Evolutionary conservation across 805 yeast genomes (phyloP).

Genomic region (Tetrapisispora taiwanensis): DNA sequence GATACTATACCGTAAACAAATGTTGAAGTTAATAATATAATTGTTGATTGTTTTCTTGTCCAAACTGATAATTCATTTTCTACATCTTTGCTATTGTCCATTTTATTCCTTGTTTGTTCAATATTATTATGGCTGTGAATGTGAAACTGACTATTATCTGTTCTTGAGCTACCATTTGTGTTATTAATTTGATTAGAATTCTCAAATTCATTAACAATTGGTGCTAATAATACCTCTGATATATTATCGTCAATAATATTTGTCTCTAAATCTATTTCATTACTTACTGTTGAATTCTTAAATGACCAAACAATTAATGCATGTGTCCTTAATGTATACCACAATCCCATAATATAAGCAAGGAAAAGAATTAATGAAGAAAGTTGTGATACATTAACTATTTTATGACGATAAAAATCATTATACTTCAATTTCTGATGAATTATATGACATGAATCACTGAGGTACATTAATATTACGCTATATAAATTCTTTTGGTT

Average conservation of each 20-base stretch:
- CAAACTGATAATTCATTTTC: conserved; percentile 62
- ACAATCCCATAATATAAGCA: conserved; percentile 79
- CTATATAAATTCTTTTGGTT: too few relatives aligned
- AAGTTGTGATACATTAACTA: conserved; percentile 70
- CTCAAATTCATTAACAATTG: conserved; percentile 61
- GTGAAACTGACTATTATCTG: neutral
- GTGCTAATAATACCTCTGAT: conserved; percentile 1
- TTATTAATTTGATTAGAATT: neutral
- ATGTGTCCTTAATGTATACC: conserved; percentile 90
- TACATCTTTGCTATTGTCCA: neutral
- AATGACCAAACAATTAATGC: conserved; percentile 82
- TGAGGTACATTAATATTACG: too few relatives aligned
- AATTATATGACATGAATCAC: conserved; percentile 48
- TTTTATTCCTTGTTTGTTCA: neutral
- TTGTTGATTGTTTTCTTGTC: conserved; percentile 75
- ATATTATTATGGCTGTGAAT: too few relatives aligned
- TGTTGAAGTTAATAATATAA: conserved; percentile 76
- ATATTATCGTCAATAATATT: conserved; percentile 8
- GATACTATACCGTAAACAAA: conserved; percentile 84
- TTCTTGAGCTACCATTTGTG: neutral
- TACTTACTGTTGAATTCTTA: neutral
- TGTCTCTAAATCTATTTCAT: conserved; percentile 40
- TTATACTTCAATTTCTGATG: conserved; percentile 58
- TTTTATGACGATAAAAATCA: conserved; percentile 49
- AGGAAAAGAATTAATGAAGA: conserved; percentile 73